These are phyloP conservation scores for Dendrocalamus latiflorus DNA, from an alignment of 202 grass and related monocot species.

Conservation along the genomic window DNA sequence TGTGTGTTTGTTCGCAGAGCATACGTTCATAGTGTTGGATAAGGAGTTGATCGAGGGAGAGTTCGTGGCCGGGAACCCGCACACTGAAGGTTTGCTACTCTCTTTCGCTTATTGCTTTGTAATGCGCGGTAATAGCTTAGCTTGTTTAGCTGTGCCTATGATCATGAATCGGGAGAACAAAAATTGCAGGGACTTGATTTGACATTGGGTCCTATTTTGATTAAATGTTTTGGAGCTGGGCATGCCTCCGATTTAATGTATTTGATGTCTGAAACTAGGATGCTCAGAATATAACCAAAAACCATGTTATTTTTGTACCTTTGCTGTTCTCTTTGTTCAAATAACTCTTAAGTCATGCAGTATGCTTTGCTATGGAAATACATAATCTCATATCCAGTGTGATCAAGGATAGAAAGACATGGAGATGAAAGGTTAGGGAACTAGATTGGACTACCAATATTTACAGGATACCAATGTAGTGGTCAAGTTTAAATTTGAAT, in stretches of 20 bases:
- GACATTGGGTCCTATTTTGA: not conserved
- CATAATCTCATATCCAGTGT: not conserved
- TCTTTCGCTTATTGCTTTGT: not conserved
- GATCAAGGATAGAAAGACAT: not conserved
- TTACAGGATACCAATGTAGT: not conserved
- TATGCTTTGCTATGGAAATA: not conserved
- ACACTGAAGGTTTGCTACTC: constrained; percentile 63
- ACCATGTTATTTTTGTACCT: not conserved
- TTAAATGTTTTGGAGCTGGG: not conserved
- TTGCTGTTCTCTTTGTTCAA: not conserved
- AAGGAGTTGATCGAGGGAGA: constrained; percentile 57
- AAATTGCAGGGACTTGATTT: not conserved
- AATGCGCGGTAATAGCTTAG: not conserved
- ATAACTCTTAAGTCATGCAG: not conserved
- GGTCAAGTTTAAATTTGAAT: not conserved
- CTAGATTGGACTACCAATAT: not conserved
- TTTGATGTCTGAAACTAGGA: not conserved
- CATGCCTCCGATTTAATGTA: not conserved
- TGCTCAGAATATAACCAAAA: not conserved
- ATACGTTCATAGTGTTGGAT: constrained; percentile 75
- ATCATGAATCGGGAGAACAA: not conserved
- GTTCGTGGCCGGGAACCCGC: constrained; percentile 46
- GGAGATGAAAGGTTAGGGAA: not conserved
- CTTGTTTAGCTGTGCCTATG: not conserved
- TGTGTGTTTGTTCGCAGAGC: constrained; percentile 42